A percentile compares a stretch with the other conserved stretches of the same genome.
These are phyloP conservation scores for Ceriops tagal DNA, from an alignment of 345 rosid genomes.

Conservation along the genomic window DNA sequence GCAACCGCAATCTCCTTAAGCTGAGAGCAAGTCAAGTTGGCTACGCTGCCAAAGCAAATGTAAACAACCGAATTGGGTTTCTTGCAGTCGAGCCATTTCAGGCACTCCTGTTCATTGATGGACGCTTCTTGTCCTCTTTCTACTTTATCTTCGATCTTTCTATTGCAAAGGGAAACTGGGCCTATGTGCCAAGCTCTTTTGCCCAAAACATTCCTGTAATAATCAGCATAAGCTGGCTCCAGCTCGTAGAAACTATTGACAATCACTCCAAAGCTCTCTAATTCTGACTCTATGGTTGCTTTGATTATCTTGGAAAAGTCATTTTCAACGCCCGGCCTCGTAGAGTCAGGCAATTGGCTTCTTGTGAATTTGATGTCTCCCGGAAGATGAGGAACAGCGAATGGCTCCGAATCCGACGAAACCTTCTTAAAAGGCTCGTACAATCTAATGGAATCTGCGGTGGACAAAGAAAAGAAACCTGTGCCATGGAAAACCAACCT, in stretches of 20 bases:
- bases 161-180: conserved; percentile 36
- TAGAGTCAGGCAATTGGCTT: conserved; percentile 7
- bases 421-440: conserved; percentile 35
- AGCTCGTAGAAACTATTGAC: conserved; percentile 43
- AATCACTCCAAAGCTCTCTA: conserved; percentile 31
- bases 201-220: conserved; percentile 14
- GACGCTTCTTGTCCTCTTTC: conserved; percentile 32
- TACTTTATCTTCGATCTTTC: conserved; percentile 36
- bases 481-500: conserved; percentile 53
- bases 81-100: conserved; percentile 57
- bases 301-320: neutral
- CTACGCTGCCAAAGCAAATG: conserved; percentile 47
- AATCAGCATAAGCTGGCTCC: conserved; percentile 33
- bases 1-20: conserved; percentile 48
- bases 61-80: conserved; percentile 44
- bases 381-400: conserved; percentile 29
- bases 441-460: conserved; percentile 16
- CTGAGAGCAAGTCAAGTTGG: conserved; percentile 25
- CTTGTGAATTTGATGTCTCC: conserved; percentile 26
- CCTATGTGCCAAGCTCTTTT: conserved; percentile 26
- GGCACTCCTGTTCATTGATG: conserved; percentile 33
- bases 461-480: conserved; percentile 35
- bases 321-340: neutral
- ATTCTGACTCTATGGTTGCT: conserved; percentile 15
- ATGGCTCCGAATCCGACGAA: conserved; percentile 34